Evolutionary conservation across 306 rosid genomes (phyloP).

Genomic region (Mucuna pruriens): DNA sequence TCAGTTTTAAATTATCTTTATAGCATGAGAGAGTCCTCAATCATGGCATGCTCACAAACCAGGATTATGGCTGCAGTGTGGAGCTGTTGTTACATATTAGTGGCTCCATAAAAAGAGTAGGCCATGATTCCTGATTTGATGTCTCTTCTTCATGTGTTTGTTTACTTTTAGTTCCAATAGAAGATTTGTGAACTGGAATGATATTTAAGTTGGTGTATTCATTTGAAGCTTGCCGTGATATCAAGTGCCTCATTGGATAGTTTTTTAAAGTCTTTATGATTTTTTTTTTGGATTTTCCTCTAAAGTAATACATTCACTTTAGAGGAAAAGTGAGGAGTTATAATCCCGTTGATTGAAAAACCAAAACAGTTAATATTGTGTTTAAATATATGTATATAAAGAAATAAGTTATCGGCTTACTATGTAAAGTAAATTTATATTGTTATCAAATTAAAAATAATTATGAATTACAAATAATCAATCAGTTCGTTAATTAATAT

Average conservation of each 20-base stretch:
- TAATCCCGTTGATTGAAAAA: neutral
- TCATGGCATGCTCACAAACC: constrained; percentile 35
- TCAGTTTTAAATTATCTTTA: constrained; percentile 11
- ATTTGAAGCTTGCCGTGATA: neutral
- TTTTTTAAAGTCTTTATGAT: neutral
- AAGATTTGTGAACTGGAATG: neutral
- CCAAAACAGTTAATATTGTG: neutral
- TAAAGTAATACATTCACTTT: neutral
- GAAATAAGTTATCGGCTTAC: too few relatives aligned
- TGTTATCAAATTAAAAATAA: too few relatives aligned
- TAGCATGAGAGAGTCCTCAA: constrained; percentile 40
- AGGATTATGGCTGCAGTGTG: constrained; percentile 29
- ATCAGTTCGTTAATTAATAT: too few relatives aligned
- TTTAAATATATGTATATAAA: neutral
- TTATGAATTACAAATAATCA: too few relatives aligned
- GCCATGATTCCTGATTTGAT: constrained; percentile 31
- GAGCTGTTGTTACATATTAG: constrained; percentile 12
- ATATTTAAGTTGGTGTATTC: neutral
- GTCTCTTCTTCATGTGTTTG: neutral
- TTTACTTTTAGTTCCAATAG: neutral
- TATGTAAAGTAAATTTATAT: too few relatives aligned
- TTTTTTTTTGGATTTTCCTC: neutral
- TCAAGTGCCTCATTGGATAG: neutral
- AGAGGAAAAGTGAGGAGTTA: neutral
- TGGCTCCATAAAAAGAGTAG: constrained; percentile 29